Evolutionary conservation across 2,329 filamentous ascomycete genomes (phyloP), one percentile per base, ranked within the genome.

Genomic region (Exserohilum turcica): DNA sequence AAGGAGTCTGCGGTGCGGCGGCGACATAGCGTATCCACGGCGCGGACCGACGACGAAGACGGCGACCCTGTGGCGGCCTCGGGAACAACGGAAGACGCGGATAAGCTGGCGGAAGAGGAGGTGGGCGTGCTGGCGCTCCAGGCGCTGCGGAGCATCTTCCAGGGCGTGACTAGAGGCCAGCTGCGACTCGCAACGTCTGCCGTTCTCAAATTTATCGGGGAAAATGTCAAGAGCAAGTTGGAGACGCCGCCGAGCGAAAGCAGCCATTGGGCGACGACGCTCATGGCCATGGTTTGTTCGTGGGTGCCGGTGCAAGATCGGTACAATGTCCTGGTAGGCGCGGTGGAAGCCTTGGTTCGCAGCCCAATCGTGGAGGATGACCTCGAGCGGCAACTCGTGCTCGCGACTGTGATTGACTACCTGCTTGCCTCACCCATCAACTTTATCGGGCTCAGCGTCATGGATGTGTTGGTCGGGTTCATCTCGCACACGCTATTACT

Each of bases 221-320:
- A 57, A 6, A 68, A 74, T 42, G 61, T 73, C 42, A 64, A 67
- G 49, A 59, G 64, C 21, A 50, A 66, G 7, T 62, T 69, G 13
- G 49, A 68, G 9, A 52, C 64, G 8, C 59, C 48, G 78, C 87
- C 37, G 69, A 75, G 54, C 79, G 82, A 64, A 77, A 76, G 19
- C 73, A 81, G 49, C 64, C 88, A 85, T 43, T 97, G 93, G 93
- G 88, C 91, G 1, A 88, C 91, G 21, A 88, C 86, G 52, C 81
- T 97, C 44, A 91, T 95, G 71, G 85, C 88, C 65, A 83, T 92
- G 57, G 83, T 93, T 47, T 87, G 91, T 13, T 85, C 86, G 53
- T 97, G 92, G 92, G 89, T 92, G 0, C 92, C 94, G 0, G 92
- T 97, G 1, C 93, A 97, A 72, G 91, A 96, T 68, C 89, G 94